Base-by-base conservation (phyloP, 768 basidiomycete species). In the Trametes sanguinea region DNA sequence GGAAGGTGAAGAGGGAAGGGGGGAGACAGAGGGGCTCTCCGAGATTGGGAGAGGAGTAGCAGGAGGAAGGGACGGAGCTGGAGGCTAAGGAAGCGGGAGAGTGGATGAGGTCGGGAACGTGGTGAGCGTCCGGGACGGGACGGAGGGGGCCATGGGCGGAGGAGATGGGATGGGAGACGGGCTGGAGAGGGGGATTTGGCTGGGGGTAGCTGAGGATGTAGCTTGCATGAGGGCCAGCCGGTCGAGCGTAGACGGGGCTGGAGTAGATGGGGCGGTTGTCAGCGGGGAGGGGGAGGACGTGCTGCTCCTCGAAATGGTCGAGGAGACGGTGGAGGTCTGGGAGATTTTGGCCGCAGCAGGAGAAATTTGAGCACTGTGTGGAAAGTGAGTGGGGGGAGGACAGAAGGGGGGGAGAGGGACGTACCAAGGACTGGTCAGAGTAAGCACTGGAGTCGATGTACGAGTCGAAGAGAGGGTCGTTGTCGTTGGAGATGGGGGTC, bases 281-380 rank as follows among this genome's bases (percentile, higher is more conserved):
- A 2, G 47, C 32, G 45, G 65, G 67, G 61, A 73, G 50, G 17
- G 74, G 71, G 43, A 76, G 71, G 47, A 77, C 79, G 57, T 77
- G 78, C 6, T 71, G 64, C 65, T 77, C 76, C 63, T 83, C 82
- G 52, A 81, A 80, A 62, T 84, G 85, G 64, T 81, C 79, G 54
- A 84, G 73, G 17, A 83, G 75, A 42, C 76, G 77, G 65, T 84
- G 83, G 42, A 83, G 72, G 71, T 82, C 80, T 5, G 76, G 66
- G 33, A 83, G 77, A 22, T 73, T 69, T 46, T 76, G 71, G 44
- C 77, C 79, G 65, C 83, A 83, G 65, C 84, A 83, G 35, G 74
- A 75, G 67, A 80, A 83, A 72, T 83, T 72, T 42, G 75, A 73
- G 61, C 78, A 80, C 76, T 78, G 57, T 17, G 17, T 9, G 51